Conservation (phyloP, 164 flowering plant genomes). For the Berberis vulgaris region DNA sequence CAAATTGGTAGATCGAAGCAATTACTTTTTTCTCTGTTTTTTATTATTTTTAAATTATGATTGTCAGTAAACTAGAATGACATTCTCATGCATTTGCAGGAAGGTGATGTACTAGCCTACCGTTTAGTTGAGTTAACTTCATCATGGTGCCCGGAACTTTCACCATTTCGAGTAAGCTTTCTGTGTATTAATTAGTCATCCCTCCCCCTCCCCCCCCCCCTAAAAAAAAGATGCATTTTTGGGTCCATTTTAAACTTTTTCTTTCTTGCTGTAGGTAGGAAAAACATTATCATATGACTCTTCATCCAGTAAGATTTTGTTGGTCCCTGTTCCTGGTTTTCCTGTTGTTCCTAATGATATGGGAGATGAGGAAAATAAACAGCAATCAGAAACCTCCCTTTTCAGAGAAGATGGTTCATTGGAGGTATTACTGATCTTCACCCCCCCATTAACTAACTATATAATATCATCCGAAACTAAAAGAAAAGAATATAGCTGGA, state of each 20-base stretch:
- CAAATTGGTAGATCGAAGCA: too few relatives aligned
- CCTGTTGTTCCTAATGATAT: constrained; percentile 39
- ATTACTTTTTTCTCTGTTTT: too few relatives aligned
- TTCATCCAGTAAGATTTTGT: constrained; percentile 31
- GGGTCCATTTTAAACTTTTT: not conserved
- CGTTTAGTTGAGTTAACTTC: constrained; percentile 84
- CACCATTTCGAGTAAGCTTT: constrained; percentile 62
- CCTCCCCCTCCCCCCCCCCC: too few relatives aligned
- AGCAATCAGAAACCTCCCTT: constrained; percentile 31
- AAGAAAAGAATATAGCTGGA: too few relatives aligned
- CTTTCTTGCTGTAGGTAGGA: constrained; percentile 53
- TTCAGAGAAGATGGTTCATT: constrained; percentile 88
- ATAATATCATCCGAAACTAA: too few relatives aligned
- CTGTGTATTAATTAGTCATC: not conserved
- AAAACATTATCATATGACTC: constrained; percentile 40
- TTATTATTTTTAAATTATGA: too few relatives aligned
- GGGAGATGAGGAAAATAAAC: constrained; percentile 27
- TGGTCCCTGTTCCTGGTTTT: constrained; percentile 53
- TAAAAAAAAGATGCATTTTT: too few relatives aligned
- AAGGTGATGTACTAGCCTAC: constrained; percentile 81
- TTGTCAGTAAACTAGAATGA: not conserved
- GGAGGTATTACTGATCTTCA: constrained; percentile 40
- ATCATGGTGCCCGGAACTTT: constrained; percentile 81
- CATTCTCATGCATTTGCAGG: constrained; percentile 36
- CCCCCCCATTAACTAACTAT: not conserved